Base-by-base conservation (phyloP, 2,329 filamentous ascomycete species). In the Xylariaceae sp. region DNA sequence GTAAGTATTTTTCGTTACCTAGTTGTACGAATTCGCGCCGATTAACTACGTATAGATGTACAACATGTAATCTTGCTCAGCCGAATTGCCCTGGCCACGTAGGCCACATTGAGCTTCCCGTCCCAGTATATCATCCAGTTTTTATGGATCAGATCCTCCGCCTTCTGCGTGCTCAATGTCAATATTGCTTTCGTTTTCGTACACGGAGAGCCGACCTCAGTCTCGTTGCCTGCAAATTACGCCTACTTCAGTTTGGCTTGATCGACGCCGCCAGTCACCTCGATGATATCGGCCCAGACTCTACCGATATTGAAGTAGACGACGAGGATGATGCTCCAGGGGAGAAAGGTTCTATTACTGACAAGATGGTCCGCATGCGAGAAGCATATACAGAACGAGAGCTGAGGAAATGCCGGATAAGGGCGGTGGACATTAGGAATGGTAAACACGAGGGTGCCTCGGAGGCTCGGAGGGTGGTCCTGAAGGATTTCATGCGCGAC, bases 101-200 rank as follows among this genome's bases (percentile, higher is more conserved):
- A 55, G 95, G 94, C 47, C 94, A 99, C 70, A 96, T 99, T 71
- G 91, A 97, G 65, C 85, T 99, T 10, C 92, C 94, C 11, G 88
- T 92, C 10, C 91, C 90, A 40, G 90, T 97, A 46, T 99, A 97
- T 71, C 93, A 99, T 72, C 91, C 93, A n/a, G 89, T 92, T 2
- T 97, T 97, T 68, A 88, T 99, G 79, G 92, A 97, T 69, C 92
- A 97, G 71, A 83, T 92, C 46, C 83, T 95, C 59, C 87, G 90
- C 37, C 79, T 99, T 39, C 81, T 99, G 16, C 86, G 92, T 64
- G 88, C 91, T 48, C 89, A 93, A 72, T 99, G 94, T 71, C 82
- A 88, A 55, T 97, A 96, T 76, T 99, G 95, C 74, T 88, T 92
- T 68, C 85, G 87, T 52, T 86, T 99, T 62, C 91, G 89, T 68